Evolutionary conservation across 345 rosid genomes (phyloP), one percentile per base, ranked within the genome.

Genomic region (Hibiscus tridactylites): DNA sequence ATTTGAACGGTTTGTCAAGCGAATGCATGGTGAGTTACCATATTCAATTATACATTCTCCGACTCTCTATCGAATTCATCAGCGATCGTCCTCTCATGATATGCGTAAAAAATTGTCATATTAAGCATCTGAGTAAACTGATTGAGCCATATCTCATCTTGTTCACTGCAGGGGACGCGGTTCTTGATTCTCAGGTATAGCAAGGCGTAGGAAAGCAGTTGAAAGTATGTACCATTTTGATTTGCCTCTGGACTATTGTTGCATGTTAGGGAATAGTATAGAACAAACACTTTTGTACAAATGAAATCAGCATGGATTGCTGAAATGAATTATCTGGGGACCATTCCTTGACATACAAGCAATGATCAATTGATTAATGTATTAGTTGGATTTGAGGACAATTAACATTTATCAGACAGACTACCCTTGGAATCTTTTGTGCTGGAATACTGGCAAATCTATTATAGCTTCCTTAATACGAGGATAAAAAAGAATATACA

Each of bases 1-100:
- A 76, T 91, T 96, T 17, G 91, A 92, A 50, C 84, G 77, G 6
- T 92, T 96, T 68, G 86, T 92, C 81, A 92, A 89, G 81, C 88
- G 89, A 80, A 85, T 92, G 88, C 99, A 96, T 60, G 99, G 98
- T 96, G 85, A 80, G 15, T 56, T 69, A 42, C 50, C 29, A 16
- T 13, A 50, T 50, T 15, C 1, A 44, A 2, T 10, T 37, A 1
- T 3, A 6, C 65, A 11, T 5, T 6, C 9, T 12, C n/a, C n/a
- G n/a, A n/a, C n/a, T n/a, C 6, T 65, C 24, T 9, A 15, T 9
- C 15, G 21, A 35, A 7, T n/a, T n/a, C 24, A 17, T 7, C 2
- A 1, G 7, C 12, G 9, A 62, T n/a, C 44, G n/a, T 33, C 66
- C 46, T 62, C 24, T 15, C 17, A 28, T 13, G 10, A 61, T 29